Evolutionary conservation across 2,329 filamentous ascomycete genomes (phyloP).

Genomic region (Clarireedia homoeocarpa): DNA sequence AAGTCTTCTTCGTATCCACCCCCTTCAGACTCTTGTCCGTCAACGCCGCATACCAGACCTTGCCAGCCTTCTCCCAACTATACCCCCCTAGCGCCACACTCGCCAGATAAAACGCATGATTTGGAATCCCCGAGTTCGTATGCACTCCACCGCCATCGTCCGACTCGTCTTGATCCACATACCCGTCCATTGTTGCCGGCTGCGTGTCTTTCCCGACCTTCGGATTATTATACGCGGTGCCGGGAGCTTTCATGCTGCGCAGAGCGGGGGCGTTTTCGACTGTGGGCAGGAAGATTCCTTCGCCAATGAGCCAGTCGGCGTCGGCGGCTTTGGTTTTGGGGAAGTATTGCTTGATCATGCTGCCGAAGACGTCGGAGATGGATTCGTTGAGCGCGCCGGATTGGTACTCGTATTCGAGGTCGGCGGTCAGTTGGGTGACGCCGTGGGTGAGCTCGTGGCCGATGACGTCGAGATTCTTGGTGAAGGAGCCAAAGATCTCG

Average conservation of each 20-base stretch:
- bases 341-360: slow-evolving; percentile 48
- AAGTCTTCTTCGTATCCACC: slow-evolving; percentile 1
- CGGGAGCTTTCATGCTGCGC: slow-evolving; percentile 46
- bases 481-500: slow-evolving; percentile 40
- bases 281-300: slow-evolving; percentile 33
- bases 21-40: neutral
- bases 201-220: slow-evolving; percentile 48
- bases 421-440: slow-evolving; percentile 42
- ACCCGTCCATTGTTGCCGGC: slow-evolving; percentile 40
- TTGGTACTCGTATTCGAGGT: slow-evolving; percentile 43
- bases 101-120: slow-evolving; percentile 47
- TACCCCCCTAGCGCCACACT: slow-evolving; percentile 42
- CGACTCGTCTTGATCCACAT: slow-evolving; percentile 25
- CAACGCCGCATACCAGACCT: slow-evolving; percentile 21
- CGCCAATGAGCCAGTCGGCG: slow-evolving; percentile 48
- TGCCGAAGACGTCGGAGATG: slow-evolving; percentile 47
- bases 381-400: slow-evolving; percentile 50
- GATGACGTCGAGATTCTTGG: slow-evolving; percentile 46
- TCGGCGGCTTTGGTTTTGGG: slow-evolving; percentile 30
- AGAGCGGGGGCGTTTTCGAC: slow-evolving; percentile 38
- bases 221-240: slow-evolving; percentile 45
- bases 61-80: slow-evolving; percentile 33
- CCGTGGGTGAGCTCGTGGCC: slow-evolving; percentile 51
- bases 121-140: slow-evolving; percentile 49
- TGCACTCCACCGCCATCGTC: slow-evolving; percentile 47